Conservation (phyloP, 768 basidiomycete species). For the Tricholoma hemisulphureum region DNA sequence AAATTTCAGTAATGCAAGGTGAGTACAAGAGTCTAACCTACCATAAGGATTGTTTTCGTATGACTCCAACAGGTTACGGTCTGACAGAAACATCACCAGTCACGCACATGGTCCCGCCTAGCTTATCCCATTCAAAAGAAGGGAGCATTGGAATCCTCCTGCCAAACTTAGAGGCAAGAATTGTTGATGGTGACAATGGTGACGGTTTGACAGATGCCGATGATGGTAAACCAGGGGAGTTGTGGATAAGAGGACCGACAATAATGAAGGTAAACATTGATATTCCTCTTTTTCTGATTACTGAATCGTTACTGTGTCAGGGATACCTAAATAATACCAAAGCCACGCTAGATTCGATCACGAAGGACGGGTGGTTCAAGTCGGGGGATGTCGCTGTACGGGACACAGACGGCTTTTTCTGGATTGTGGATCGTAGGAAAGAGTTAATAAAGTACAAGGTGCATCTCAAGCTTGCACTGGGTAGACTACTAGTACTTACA, state of each 20-base stretch:
- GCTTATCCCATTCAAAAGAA: conserved; percentile 25
- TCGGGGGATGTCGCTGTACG: conserved; percentile 66
- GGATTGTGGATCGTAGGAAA: conserved; percentile 58
- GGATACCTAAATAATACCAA: conserved; percentile 61
- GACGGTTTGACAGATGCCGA: conserved; percentile 36
- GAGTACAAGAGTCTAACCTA: not conserved
- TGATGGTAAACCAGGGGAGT: conserved; percentile 53
- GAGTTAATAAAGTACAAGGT: conserved; percentile 63
- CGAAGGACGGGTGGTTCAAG: conserved; percentile 64
- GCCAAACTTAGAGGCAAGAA: conserved; percentile 58
- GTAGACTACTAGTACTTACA: not conserved
- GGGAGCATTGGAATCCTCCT: conserved; percentile 58
- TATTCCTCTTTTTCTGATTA: not conserved
- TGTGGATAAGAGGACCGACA: conserved; percentile 64
- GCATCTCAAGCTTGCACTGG: not conserved
- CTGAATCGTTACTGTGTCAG: conserved; percentile 21
- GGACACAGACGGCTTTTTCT: conserved; percentile 59
- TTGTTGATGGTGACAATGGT: conserved; percentile 44
- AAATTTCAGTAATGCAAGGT: not conserved
- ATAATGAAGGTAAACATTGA: conserved; percentile 55
- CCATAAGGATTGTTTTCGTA: not conserved
- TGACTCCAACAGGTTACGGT: conserved; percentile 6
- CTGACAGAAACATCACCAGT: conserved; percentile 4
- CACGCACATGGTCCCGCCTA: not conserved
- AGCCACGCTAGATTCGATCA: conserved; percentile 59